These are phyloP conservation scores for Verticillium nonalfalfae DNA, from an alignment of 2,329 filamentous ascomycete genomes.

Conservation along the genomic window DNA sequence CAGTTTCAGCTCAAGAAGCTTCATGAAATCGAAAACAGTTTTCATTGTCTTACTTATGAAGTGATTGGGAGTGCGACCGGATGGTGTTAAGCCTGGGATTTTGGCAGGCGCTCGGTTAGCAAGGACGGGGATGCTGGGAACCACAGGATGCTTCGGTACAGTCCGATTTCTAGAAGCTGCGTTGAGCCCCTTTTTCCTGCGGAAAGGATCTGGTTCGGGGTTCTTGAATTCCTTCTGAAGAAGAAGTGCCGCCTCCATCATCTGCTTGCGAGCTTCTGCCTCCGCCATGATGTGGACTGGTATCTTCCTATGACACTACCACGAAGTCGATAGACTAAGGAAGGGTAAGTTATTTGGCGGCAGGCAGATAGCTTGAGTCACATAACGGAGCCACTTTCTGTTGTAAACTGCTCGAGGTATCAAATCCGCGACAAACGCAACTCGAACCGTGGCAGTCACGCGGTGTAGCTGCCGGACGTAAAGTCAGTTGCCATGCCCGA, in stretches of 20 bases:
- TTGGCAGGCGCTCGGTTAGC: not conserved
- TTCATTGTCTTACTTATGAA: not conserved
- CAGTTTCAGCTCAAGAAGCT: not conserved
- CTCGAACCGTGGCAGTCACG: no score
- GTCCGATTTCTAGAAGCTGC: not conserved
- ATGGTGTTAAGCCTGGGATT: not conserved
- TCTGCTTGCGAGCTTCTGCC: not conserved
- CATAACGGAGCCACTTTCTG: no score
- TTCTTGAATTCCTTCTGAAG: not conserved
- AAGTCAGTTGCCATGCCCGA: no score
- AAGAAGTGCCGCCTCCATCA: not conserved
- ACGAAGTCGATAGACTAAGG: not conserved
- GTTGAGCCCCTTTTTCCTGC: not conserved
- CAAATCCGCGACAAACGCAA: no score
- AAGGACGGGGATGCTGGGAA: not conserved
- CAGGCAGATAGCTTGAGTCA: no score
- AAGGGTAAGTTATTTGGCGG: no score
- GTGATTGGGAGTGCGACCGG: not conserved
- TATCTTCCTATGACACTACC: not conserved
- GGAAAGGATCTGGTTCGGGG: not conserved
- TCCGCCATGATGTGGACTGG: not conserved
- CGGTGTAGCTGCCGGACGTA: no score
- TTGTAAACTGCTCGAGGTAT: no score
- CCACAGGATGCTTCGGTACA: not conserved
- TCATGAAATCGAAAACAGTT: not conserved